These are phyloP conservation scores for Apiospora arundinis DNA, from an alignment of 2,329 filamentous ascomycete species.

Conservation along the genomic window DNA sequence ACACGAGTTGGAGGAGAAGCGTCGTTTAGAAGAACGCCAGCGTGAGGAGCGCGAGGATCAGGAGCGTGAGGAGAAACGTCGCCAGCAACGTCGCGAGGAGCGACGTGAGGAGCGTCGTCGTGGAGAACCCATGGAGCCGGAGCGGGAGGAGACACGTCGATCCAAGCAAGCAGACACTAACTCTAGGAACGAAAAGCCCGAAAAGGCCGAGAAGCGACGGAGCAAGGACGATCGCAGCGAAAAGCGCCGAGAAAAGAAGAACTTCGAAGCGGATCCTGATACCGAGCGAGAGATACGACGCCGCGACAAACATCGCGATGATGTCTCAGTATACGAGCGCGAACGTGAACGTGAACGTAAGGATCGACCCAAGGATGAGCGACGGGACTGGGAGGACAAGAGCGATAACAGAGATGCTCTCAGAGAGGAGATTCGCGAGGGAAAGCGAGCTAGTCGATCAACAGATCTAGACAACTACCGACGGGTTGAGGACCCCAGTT, in stretches of 20 bases:
- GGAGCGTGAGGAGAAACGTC: conserved; percentile 42
- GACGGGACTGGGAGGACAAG: conserved; percentile 33
- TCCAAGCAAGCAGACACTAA: conserved; percentile 31
- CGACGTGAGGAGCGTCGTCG: conserved; percentile 38
- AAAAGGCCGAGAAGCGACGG: conserved; percentile 33
- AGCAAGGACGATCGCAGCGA: conserved; percentile 35
- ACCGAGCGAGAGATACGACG: conserved; percentile 31
- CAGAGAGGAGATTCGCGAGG: conserved; percentile 29
- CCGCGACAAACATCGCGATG: conserved; percentile 37
- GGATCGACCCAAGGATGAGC: conserved; percentile 27
- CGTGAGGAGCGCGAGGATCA: conserved; percentile 28
- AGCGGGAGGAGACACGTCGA: conserved; percentile 42
- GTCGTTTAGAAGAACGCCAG: conserved; percentile 38
- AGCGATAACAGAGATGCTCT: conserved; percentile 37
- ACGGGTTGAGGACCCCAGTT: conserved; percentile 33
- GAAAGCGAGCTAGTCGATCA: conserved; percentile 29
- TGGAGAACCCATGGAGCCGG: conserved; percentile 27
- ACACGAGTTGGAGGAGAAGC: conserved; percentile 41
- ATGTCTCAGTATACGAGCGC: conserved; percentile 40
- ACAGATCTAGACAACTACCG: conserved; percentile 37
- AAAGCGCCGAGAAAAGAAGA: conserved; percentile 34
- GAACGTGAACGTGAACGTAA: conserved; percentile 30
- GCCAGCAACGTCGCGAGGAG: conserved; percentile 39
- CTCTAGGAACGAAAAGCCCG: conserved; percentile 26
- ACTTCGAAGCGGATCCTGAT: conserved; percentile 29